Evolutionary conservation across 1,284 basidiomycete genomes (phyloP).

Genomic region (Apiotrichum sp.): DNA sequence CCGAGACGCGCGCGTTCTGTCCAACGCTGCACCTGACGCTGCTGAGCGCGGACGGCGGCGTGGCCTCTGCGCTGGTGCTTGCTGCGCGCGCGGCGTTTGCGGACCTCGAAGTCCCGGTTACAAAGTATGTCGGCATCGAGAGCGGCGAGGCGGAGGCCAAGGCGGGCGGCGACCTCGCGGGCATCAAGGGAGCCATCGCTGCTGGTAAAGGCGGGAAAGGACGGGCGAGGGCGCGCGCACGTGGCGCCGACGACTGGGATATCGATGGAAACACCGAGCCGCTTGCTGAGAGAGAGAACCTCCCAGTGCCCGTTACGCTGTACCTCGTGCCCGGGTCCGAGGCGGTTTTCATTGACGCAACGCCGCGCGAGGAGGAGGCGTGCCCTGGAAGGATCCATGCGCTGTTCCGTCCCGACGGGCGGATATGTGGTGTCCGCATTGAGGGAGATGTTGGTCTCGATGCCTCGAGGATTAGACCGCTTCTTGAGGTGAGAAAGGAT

Average conservation of each 20-base stretch:
- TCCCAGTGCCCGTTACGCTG: conserved; percentile 43
- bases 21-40: conserved; percentile 41
- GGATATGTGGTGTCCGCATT: conserved; percentile 40
- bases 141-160: conserved; percentile 16
- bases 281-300: conserved; percentile 26
- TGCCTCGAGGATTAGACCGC: conserved; percentile 21
- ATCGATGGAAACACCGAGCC: conserved; percentile 29
- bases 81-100: conserved; percentile 41
- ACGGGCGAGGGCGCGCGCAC: conserved; percentile 14
- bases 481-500: conserved; percentile 23
- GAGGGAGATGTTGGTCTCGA: conserved; percentile 40
- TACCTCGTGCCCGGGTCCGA: conserved; percentile 34
- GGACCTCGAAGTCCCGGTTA: conserved; percentile 39
- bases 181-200: conserved; percentile 43
- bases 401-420: conserved; percentile 31
- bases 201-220: conserved; percentile 20
- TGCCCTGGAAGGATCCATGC: conserved; percentile 41
- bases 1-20: conserved; percentile 8
- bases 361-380: conserved; percentile 41
- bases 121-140: conserved; percentile 40
- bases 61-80: conserved; percentile 28
- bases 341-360: conserved; percentile 41
- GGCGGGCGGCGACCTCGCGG: conserved; percentile 22
- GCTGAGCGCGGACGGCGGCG: conserved; percentile 26
- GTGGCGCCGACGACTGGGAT: conserved; percentile 46